Evolutionary conservation across 768 basidiomycete species (phyloP), one percentile per base, ranked within the genome.

Genomic region (Rhizopogon vulgaris): DNA sequence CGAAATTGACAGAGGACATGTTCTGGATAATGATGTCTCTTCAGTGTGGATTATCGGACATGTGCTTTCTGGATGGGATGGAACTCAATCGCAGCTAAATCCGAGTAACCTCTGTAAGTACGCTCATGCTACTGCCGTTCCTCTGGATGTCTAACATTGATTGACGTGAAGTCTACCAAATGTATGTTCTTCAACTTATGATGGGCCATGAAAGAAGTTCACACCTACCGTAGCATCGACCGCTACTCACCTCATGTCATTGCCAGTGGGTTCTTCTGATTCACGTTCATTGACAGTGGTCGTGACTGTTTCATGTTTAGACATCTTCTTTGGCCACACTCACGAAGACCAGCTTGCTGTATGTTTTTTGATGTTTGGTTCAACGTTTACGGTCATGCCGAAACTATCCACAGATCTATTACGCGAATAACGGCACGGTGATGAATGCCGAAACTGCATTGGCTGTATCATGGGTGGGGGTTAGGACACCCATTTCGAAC

Each of bases 311-410:
- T 18, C 5, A 40, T 12, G 18, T 51, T 30, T 34, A 81, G 84
- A 78, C 54, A 78, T 87, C 17, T 85, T 87, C 70, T 87, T 72
- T 56, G 86, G 87, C 17, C 87, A 88, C 58, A 82, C 82, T 0
- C 86, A 87, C 55, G 83, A 87, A 60, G 85, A 87, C 63, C 74
- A 85, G 60, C 63, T 86, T 41, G 78, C 76, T 39, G 84, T 85
- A 54, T 17, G 64, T 57, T 24, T 27, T 37, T 9, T 14, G 10
- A 14, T 27, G 15, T 25, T 30, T 22, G 14, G 1, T 15, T 28
- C 25, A 22, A 22, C 12, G 9, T 6, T 37, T 3, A 11, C 17
- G 4, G 22, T 6, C 41, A 12, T 49, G 10, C 14, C 38, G 14
- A 32, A 18, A 45, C 10, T 39, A 1, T 10, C 41, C 38, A 12